Base-by-base conservation (phyloP, 2,329 filamentous ascomycete species). In the Monosporascus sp. region DNA sequence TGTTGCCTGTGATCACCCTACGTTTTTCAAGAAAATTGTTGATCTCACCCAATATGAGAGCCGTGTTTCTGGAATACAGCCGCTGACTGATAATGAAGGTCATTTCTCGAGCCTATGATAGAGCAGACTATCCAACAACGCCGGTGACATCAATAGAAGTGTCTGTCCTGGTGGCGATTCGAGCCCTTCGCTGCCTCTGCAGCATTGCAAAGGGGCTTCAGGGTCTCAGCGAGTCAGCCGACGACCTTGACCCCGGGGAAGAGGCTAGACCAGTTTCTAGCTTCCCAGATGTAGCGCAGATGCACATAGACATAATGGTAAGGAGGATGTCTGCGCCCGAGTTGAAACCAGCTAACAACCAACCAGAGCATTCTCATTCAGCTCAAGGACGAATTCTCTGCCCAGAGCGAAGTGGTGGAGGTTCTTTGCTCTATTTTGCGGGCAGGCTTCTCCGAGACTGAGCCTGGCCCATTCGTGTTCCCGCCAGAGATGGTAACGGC, bases 391-490 rank as follows among this genome's bases (percentile, higher is more conserved):
- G 63, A 80, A 0, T 85, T 90, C 46, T 77, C 74, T 3, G 71
- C 69, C 2, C 83, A 81, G 53, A 79, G 82, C 22, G 89, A 92
- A 59, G 79, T 90, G 11, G 78, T 87, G 22, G 88, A 92, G 62
- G 77, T 82, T 4, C 83, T 86, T 36, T 94, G 89, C 69, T 78
- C 77, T 53, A 81, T 92, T 47, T 76, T 93, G 48, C 82, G 85
- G 41, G 81, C 84, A 20, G 90, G 90, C 0, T 92, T 92, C 62
- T 85, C 85, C 1, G 90, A 95, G 67, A 80, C 77, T 0, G 80
- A 84, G 25, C 82, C 86, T 3, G 89, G 89, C 0, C 87, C 89
- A 1, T 93, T 94, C 61, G 88, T 92, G 8, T 83, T 95, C 55
- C 79, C 85, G 3, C 77, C 86, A 0, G 72, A 78, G 1, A 76